Conservation (phyloP, 1,139 yeast genomes). For the Kodamaea sp. region DNA sequence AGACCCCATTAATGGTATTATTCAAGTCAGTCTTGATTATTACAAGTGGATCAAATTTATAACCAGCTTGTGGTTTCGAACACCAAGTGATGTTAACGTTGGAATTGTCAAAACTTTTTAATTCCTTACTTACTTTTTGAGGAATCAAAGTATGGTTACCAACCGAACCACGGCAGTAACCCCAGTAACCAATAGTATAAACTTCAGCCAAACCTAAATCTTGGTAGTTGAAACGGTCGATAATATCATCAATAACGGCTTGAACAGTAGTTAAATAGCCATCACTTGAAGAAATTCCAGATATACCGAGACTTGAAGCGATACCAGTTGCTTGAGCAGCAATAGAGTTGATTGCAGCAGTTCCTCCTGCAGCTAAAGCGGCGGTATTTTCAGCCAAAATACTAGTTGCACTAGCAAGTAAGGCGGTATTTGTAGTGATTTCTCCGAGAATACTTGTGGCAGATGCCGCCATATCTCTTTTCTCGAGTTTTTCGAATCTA, state of each 20-base stretch:
- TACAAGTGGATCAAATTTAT: constrained; percentile 49
- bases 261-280: constrained; percentile 48
- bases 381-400: constrained; percentile 2
- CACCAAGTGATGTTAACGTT: constrained; percentile 52
- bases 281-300: constrained; percentile 28
- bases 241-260: constrained; percentile 17
- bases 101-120: constrained; percentile 29
- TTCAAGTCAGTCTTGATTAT: constrained; percentile 44
- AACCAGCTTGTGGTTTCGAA: constrained; percentile 47
- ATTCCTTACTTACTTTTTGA: constrained; percentile 10
- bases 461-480: constrained; percentile 1
- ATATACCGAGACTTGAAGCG: constrained; percentile 1
- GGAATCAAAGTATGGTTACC: constrained; percentile 10
- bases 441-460: not conserved
- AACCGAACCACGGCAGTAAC: constrained; percentile 60
- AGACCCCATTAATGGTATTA: constrained; percentile 23
- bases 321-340: constrained; percentile 4
- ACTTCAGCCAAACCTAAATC: constrained; percentile 56
- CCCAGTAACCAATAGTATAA: constrained; percentile 67
- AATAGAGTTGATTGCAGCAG: constrained; percentile 1
- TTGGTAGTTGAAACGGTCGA: constrained; percentile 14
- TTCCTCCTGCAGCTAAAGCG: constrained; percentile 1
- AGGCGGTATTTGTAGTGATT: constrained; percentile 1
- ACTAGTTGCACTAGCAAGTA: constrained; percentile 4
- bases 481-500: constrained; percentile 5